Conservation (phyloP, 176 grass and related monocot species). For the Poa pratensis region DNA sequence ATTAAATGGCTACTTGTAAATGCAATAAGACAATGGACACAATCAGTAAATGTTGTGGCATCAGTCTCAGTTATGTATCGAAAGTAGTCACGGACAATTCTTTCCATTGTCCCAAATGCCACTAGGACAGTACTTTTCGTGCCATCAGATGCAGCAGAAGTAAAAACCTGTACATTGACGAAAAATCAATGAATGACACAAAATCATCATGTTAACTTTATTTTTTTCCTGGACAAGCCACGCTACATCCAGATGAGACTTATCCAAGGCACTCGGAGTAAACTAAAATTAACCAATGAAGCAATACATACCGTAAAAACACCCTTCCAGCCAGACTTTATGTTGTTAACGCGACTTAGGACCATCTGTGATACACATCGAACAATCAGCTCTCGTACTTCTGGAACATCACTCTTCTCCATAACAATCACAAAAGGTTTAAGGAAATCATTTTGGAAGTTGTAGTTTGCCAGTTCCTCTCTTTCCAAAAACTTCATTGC, state of each 20-base stretch:
- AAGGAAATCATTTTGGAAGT: conserved; percentile 97
- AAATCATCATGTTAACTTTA: background rate
- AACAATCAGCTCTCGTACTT: conserved; percentile 92
- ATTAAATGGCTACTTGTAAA: conserved; percentile 94
- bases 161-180: conserved; percentile 70
- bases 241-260: conserved; percentile 7
- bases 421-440: conserved; percentile 91
- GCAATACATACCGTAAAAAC: conserved; percentile 77
- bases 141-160: conserved; percentile 73
- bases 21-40: conserved; percentile 89
- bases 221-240: conserved; percentile 17
- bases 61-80: conserved; percentile 98
- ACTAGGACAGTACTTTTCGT: conserved; percentile 84
- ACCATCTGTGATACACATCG: conserved; percentile 99
- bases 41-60: conserved; percentile 89
- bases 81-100: conserved; percentile 95
- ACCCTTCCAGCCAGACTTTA: conserved; percentile 97
- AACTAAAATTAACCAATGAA: conserved; percentile 24
- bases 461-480: conserved; percentile 97
- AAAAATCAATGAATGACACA: conserved; percentile 34
- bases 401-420: conserved; percentile 81
- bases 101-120: conserved; percentile 96
- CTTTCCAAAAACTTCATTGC: conserved; percentile 98
- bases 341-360: conserved; percentile 87
- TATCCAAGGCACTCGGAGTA: background rate